phyloP scores from a whole-genome alignment of 441 rosid genomes.

The Pelargonium citronellum region DNA sequence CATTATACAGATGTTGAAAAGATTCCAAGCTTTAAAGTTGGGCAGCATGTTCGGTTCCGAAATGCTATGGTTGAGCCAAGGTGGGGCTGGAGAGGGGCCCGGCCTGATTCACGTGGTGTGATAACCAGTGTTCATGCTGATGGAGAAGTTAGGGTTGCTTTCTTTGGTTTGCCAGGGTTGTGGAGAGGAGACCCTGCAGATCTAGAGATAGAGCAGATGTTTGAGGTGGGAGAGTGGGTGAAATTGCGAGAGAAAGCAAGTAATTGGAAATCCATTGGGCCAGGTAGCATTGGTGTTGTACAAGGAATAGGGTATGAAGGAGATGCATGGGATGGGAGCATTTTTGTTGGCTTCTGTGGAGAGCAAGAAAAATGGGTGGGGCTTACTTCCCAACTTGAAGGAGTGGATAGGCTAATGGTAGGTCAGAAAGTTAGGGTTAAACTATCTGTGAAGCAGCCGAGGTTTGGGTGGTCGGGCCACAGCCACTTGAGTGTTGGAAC shows the following conservation, averaged over 20 bases:
- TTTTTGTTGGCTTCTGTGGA: slow-evolving; percentile 72
- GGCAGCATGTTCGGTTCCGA: slow-evolving; percentile 86
- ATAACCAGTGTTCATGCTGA: slow-evolving; percentile 82
- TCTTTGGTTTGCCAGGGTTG: slow-evolving; percentile 70
- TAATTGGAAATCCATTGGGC: slow-evolving; percentile 72
- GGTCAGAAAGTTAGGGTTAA: slow-evolving; percentile 84
- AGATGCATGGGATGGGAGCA: slow-evolving; percentile 83
- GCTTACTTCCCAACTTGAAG: slow-evolving; percentile 57
- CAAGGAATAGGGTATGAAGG: slow-evolving; percentile 83
- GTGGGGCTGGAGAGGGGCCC: slow-evolving; percentile 98
- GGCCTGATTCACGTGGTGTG: slow-evolving; percentile 66
- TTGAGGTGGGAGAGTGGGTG: slow-evolving; percentile 98
- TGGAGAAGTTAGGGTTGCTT: slow-evolving; percentile 87
- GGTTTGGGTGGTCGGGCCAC: slow-evolving; percentile 95
- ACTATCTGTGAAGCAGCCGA: slow-evolving; percentile 76
- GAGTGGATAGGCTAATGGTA: slow-evolving; percentile 48
- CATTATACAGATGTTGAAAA: slow-evolving; percentile 90
- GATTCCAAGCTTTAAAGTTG: slow-evolving; percentile 66
- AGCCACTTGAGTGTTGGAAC: slow-evolving; percentile 72
- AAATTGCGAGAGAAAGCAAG: slow-evolving; percentile 48
- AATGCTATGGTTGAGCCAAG: slow-evolving; percentile 75
- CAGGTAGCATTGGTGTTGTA: slow-evolving; percentile 78
- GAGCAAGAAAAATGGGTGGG: slow-evolving; percentile 97
- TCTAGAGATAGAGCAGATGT: slow-evolving; percentile 64
- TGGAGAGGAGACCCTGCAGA: slow-evolving; percentile 99